Percentiles rank a stretch among this genome's conserved stretches.
Evolutionary conservation across 2,329 filamentous ascomycete genomes (phyloP).

Genomic region (Plectosphaerella cucumerina): DNA sequence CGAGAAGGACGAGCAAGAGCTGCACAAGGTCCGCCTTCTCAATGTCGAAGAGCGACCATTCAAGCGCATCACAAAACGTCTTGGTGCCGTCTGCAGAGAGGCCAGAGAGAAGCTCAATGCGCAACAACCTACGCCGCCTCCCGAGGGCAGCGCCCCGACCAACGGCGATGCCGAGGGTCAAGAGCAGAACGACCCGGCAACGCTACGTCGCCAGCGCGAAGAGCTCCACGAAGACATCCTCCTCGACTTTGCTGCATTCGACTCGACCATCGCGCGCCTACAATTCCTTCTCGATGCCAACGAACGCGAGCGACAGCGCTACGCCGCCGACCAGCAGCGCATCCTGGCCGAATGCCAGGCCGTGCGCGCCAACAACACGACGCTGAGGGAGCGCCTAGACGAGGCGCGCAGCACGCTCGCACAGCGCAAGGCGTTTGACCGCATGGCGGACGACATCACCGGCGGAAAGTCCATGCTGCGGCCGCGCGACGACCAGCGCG

Average conservation of each 20-base stretch:
- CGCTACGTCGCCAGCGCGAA: slow-evolving; percentile 51
- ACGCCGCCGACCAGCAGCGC: slow-evolving; percentile 72
- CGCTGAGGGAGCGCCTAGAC: slow-evolving; percentile 71
- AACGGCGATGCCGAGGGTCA: slow-evolving; percentile 18
- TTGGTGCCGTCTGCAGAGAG: slow-evolving; percentile 56
- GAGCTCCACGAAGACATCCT: slow-evolving; percentile 78
- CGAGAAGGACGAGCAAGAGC: slow-evolving; percentile 72
- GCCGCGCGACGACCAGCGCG: slow-evolving; percentile 77
- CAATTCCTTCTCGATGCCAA: slow-evolving; percentile 86
- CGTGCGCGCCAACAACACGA: slow-evolving; percentile 70
- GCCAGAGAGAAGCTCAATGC: slow-evolving; percentile 52
- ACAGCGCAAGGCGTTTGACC: slow-evolving; percentile 81
- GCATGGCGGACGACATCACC: slow-evolving; percentile 81
- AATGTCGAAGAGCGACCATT: slow-evolving; percentile 92
- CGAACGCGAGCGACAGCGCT: slow-evolving; percentile 75
- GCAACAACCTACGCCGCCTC: slow-evolving; percentile 62
- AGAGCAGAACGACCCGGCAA: slow-evolving; percentile 20
- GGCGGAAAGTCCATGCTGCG: slow-evolving; percentile 68
- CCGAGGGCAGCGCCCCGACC: slow-evolving; percentile 36
- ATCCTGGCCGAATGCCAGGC: slow-evolving; percentile 75
- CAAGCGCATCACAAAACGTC: slow-evolving; percentile 78
- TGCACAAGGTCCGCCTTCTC: slow-evolving; percentile 83
- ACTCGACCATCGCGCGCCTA: slow-evolving; percentile 80
- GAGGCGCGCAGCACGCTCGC: slow-evolving; percentile 71
- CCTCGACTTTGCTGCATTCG: slow-evolving; percentile 84